Conservation (phyloP, 139 green algal genomes). For the Ettlia oleoabundans region DNA sequence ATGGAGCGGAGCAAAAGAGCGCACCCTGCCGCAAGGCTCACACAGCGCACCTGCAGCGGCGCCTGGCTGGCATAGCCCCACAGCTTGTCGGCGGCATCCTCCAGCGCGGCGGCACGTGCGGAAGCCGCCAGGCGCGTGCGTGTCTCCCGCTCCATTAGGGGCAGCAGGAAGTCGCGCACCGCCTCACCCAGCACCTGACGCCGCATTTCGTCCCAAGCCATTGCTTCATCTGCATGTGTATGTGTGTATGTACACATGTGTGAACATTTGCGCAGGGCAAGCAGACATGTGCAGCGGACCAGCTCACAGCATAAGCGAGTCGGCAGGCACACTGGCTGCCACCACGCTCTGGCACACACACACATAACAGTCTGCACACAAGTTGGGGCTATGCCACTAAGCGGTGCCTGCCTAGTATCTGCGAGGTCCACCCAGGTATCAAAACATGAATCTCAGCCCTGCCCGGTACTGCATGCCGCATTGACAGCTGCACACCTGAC, state of each 20-base stretch:
- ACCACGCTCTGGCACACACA: too few species aligned
- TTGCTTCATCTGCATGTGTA: slow-evolving; percentile 10
- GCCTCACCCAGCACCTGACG: slow-evolving; percentile 62
- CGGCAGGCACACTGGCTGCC: too few species aligned
- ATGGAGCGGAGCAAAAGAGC: not conserved
- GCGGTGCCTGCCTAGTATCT: too few species aligned
- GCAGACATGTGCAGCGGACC: too few species aligned
- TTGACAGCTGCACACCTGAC: slow-evolving; percentile 27
- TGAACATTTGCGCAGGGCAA: not conserved
- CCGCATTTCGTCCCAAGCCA: slow-evolving; percentile 74
- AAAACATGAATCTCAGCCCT: too few species aligned
- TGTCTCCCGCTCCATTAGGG: slow-evolving; percentile 64
- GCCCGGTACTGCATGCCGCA: too few species aligned
- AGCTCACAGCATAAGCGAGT: too few species aligned
- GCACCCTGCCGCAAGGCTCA: not conserved
- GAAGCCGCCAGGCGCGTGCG: slow-evolving; percentile 37
- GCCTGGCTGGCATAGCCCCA: slow-evolving; percentile 59
- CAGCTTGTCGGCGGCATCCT: slow-evolving; percentile 41
- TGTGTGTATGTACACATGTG: not conserved
- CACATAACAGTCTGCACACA: too few species aligned
- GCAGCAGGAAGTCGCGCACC: slow-evolving; percentile 63
- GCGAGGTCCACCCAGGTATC: too few species aligned
- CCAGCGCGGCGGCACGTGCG: slow-evolving; percentile 36
- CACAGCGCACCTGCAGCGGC: slow-evolving; percentile 32
- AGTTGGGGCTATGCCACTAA: too few species aligned